A percentile compares a stretch with the other conserved stretches of the same genome.
Evolutionary conservation across 202 grass and related monocot genomes (phyloP).

Genomic region (Musa balbisiana): DNA sequence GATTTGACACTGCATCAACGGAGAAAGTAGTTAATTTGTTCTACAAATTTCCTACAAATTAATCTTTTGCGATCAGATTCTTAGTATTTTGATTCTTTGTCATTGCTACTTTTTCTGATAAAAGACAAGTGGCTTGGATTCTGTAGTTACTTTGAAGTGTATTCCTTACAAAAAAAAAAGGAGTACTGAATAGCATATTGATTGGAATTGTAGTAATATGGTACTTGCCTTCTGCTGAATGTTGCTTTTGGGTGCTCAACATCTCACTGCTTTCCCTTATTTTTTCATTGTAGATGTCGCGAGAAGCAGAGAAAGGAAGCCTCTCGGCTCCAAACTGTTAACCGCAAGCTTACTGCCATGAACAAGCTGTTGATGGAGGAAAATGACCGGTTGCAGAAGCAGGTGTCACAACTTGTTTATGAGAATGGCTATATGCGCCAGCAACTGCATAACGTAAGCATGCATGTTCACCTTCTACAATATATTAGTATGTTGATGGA

Average conservation of each 20-base stretch:
- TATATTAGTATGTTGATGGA: too few species aligned
- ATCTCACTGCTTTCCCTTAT: neutral
- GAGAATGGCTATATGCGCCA: conserved; percentile 68
- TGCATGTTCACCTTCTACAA: neutral
- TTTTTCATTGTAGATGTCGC: conserved; percentile 44
- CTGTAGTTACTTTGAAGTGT: too few species aligned
- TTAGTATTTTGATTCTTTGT: neutral
- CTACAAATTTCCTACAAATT: too few species aligned
- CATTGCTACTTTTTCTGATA: neutral
- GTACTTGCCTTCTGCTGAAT: neutral
- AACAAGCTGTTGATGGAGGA: conserved; percentile 99
- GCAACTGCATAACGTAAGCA: conserved; percentile 60
- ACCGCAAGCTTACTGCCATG: conserved; percentile 81
- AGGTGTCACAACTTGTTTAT: conserved; percentile 78
- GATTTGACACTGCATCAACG: too few species aligned
- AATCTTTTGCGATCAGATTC: neutral
- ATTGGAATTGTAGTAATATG: neutral
- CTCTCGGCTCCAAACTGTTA: conserved; percentile 85
- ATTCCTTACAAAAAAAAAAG: too few species aligned
- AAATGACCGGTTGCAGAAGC: conserved; percentile 94
- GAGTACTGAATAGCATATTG: neutral
- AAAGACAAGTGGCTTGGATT: too few species aligned
- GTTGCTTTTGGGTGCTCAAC: too few species aligned
- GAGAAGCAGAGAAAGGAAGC: conserved; percentile 99
- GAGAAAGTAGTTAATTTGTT: too few species aligned